Percentiles rank a stretch among this genome's conserved stretches.
Conservation (phyloP, 148 eudicot species). For the Persicaria maculosa region DNA sequence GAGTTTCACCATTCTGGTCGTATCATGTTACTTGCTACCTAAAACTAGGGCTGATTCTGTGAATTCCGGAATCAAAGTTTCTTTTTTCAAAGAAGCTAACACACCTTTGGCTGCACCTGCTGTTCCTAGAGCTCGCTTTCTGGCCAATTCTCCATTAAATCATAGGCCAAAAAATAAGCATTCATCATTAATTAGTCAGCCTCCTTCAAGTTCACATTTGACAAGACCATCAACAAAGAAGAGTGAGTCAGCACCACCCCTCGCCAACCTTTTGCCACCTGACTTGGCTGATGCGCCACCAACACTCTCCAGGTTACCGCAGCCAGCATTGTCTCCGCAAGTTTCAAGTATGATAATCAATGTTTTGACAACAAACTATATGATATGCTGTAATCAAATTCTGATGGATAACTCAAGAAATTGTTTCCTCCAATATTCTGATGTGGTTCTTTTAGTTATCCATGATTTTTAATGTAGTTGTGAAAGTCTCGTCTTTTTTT, state of each 20-base stretch:
- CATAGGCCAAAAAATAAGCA: background rate
- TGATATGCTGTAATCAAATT: background rate
- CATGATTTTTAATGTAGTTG: background rate
- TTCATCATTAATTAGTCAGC: constrained; percentile 25
- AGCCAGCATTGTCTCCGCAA: constrained; percentile 77
- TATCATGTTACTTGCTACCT: background rate
- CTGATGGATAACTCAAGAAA: no score
- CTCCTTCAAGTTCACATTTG: constrained; percentile 38
- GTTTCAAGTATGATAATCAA: constrained; percentile 42
- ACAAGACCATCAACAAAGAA: constrained; percentile 37
- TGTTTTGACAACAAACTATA: background rate
- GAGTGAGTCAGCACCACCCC: constrained; percentile 27
- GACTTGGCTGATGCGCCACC: constrained; percentile 46
- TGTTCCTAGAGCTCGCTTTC: constrained; percentile 2
- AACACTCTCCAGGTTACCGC: constrained; percentile 48
- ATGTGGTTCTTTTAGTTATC: background rate
- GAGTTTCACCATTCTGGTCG: background rate
- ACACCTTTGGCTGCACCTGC: background rate
- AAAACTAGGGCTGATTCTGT: background rate
- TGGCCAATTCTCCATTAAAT: background rate
- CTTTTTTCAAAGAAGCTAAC: background rate
- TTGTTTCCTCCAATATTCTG: constrained; percentile 1
- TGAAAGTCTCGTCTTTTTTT: background rate
- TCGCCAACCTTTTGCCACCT: constrained; percentile 29
- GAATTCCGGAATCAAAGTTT: background rate